Evolutionary conservation across 805 yeast genomes (phyloP).

Genomic region (Nakazawaea ambrosiae): DNA sequence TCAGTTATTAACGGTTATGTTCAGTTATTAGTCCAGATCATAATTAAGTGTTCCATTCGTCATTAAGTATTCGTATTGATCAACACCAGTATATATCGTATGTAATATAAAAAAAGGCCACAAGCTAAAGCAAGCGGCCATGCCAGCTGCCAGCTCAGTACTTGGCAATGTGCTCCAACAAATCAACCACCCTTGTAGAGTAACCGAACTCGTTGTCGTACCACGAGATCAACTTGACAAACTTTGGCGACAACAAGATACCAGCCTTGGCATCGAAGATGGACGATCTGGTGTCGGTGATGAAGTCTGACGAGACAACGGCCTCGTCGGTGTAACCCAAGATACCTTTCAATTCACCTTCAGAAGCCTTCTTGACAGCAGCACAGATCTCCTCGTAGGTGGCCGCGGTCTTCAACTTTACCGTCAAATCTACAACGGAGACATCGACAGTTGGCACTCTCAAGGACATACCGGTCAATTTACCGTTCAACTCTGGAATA

Average conservation of each 20-base stretch:
- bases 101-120: too few species aligned
- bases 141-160: too few species aligned
- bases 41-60: too few species aligned
- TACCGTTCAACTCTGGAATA: constrained; percentile 65
- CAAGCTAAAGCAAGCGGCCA: too few species aligned
- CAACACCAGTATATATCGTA: too few species aligned
- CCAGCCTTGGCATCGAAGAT: constrained; percentile 67
- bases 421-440: constrained; percentile 66
- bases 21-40: too few species aligned
- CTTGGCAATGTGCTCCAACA: constrained; percentile 60
- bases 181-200: constrained; percentile 71
- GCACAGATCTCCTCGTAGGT: constrained; percentile 59
- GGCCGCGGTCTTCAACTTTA: constrained; percentile 49
- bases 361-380: constrained; percentile 51
- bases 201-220: constrained; percentile 73
- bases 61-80: too few species aligned
- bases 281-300: constrained; percentile 54
- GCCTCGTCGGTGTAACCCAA: constrained; percentile 66
- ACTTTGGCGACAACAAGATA: constrained; percentile 61
- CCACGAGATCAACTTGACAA: constrained; percentile 67
- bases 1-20: too few species aligned
- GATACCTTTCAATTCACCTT: constrained; percentile 55
- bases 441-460: constrained; percentile 73
- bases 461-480: constrained; percentile 67
- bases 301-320: constrained; percentile 66